Base-by-base conservation (phyloP, 2,329 filamentous ascomycete species). In the Aspergillus texensis region DNA sequence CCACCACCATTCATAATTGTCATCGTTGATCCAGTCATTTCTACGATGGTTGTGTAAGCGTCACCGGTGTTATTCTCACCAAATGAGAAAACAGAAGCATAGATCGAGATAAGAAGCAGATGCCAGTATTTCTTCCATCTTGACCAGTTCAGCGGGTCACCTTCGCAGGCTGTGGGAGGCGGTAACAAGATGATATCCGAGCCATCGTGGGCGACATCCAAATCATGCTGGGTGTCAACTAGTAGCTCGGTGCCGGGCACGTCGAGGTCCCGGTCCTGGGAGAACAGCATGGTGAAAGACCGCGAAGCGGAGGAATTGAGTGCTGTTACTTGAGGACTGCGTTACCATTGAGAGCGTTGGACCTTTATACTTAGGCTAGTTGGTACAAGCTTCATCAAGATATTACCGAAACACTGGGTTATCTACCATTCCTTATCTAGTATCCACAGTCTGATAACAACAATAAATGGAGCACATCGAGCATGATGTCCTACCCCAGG, bases 231-330 rank as follows among this genome's bases (percentile, higher is more conserved):
- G 12, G 34, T 12, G 36, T 58, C 57, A n/a, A 58, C 46, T 28
- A 58, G 30, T 21, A 50, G 41, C 43, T 58, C 57, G 16, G 43
- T 58, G 30, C 57, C 57, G 5, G 57, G 43, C 8, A 58, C 43
- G 26, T 53, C 57, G 28, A 59, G 46, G 32, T 43, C 58, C 19
- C 48, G 52, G 34, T 59, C 46, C 41, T 43, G 52, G 19, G 41
- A n/a, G 10, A 53, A 43, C 26, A 39, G 34, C 58, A 60, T 60
- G 12, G 16, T 30, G 48, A 16, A 52, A 21, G 16, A 52, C 4
- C 11, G 21, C 14, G 11, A 32, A 26, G 48, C 1, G 6, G 48
- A 32, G 28, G 12, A n/a, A 11, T 8, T 12, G 24, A 30, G 12
- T 32, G 16, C 28, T 32, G 28, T 6, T 28, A 10, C 19, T 32